phyloP scores from a whole-genome alignment of 192 early-diverging fungal genomes.

The Podila clonocystis region DNA sequence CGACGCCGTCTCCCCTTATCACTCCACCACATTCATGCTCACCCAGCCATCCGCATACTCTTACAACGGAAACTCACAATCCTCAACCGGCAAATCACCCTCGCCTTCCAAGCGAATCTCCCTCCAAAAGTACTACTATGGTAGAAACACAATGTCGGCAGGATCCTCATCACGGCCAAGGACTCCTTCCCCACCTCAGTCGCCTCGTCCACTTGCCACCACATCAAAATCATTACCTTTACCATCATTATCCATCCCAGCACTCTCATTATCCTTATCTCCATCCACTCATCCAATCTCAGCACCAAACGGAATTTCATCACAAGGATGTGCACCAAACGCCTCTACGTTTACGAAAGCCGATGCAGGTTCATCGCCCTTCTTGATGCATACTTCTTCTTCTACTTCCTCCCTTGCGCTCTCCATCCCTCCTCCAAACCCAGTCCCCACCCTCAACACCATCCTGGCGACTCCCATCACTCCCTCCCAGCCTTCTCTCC shows the following conservation, averaged over 20 bases:
- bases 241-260: constrained; percentile 4
- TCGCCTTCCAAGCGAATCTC: constrained; percentile 45
- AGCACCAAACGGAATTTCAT: constrained; percentile 41
- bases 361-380: neutral
- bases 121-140: constrained; percentile 49
- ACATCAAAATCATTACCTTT: neutral
- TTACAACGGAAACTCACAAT: constrained; percentile 6
- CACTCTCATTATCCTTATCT: constrained; percentile 10
- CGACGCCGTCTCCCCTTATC: constrained; percentile 45
- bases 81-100: neutral
- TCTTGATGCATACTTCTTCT: neutral
- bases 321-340: neutral
- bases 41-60: constrained; percentile 39
- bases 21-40: constrained; percentile 47
- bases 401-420: neutral
- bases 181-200: constrained; percentile 31
- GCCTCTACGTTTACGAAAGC: neutral
- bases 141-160: constrained; percentile 34
- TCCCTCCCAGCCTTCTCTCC: constrained; percentile 11
- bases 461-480: constrained; percentile 35
- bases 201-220: neutral
- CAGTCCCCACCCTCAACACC: constrained; percentile 25
- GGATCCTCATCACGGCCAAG: constrained; percentile 15
- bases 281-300: constrained; percentile 4
- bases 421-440: constrained; percentile 3